phyloP scores from a whole-genome alignment of 2,329 filamentous ascomycete genomes.

The Nemania serpens region DNA sequence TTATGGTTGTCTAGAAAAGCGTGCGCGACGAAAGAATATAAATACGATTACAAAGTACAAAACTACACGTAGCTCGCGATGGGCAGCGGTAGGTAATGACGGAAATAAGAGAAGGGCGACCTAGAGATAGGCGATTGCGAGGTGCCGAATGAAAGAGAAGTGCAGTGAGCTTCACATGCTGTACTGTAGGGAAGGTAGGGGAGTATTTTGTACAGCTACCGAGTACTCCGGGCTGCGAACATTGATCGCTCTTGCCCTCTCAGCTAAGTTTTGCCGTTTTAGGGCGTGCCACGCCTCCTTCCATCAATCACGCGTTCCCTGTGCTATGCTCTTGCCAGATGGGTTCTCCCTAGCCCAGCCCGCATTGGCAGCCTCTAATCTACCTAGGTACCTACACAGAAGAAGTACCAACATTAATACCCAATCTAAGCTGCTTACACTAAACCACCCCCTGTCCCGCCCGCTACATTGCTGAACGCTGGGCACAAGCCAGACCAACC shows the following conservation, averaged over 20 bases:
- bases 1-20: too few species aligned
- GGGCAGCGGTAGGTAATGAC: not conserved
- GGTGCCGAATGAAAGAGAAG: not conserved
- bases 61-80: not conserved
- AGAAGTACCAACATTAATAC: too few species aligned
- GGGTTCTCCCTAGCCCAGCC: slow-evolving; percentile 1
- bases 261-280: slow-evolving; percentile 19
- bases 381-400: not conserved
- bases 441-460: not conserved
- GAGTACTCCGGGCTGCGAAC: not conserved
- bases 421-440: not conserved
- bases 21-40: too few species aligned
- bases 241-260: slow-evolving; percentile 18
- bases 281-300: slow-evolving; percentile 23
- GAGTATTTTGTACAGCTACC: not conserved
- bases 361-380: not conserved
- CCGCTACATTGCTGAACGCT: not conserved
- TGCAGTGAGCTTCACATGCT: not conserved
- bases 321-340: slow-evolving; percentile 12
- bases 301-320: slow-evolving; percentile 22
- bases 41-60: too few species aligned
- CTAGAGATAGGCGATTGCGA: too few species aligned
- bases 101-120: not conserved
- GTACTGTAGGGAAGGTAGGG: not conserved
- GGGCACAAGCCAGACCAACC: slow-evolving; percentile 1